phyloP scores from a whole-genome alignment of 1,139 yeast genomes.

The Wickerhamiella pararugosa region DNA sequence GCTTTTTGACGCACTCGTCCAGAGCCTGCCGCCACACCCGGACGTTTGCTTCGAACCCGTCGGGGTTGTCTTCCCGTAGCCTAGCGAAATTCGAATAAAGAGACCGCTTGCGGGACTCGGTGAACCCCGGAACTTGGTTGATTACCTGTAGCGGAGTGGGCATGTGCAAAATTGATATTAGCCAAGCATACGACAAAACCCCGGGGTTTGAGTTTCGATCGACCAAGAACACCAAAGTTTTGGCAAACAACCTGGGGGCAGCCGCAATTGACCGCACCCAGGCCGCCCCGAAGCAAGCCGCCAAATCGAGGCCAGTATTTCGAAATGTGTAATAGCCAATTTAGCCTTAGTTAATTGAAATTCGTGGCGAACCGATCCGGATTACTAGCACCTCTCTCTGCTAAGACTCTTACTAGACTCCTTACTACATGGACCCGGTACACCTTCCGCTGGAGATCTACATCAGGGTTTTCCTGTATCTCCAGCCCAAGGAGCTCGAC shows the following conservation, averaged over 20 bases:
- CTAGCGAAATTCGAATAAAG: constrained; percentile 46
- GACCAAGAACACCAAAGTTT: constrained; percentile 18
- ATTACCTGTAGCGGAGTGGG: constrained; percentile 11
- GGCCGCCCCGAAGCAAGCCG: no score
- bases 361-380: no score
- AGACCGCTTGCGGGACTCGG: constrained; percentile 40
- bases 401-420: constrained; percentile 39
- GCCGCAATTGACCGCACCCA: constrained; percentile 20
- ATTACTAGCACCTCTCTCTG: constrained; percentile 33
- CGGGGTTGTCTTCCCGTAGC: constrained; percentile 40
- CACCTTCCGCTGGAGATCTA: constrained; percentile 27
- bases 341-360: no score
- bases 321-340: no score
- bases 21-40: constrained; percentile 41
- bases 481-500: constrained; percentile 22
- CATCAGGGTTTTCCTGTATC: constrained; percentile 19
- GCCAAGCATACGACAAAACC: constrained; percentile 25
- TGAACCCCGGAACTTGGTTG: constrained; percentile 25
- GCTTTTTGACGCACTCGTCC: constrained; percentile 17
- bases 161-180: no score
- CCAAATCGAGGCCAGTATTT: no score
- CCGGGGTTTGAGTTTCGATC: constrained; percentile 18
- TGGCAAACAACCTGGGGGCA: constrained; percentile 36
- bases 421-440: not conserved
- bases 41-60: constrained; percentile 59